Evolutionary conservation across 2,329 filamentous ascomycete species (phyloP).

Genomic region (Fusarium albosuccineum): DNA sequence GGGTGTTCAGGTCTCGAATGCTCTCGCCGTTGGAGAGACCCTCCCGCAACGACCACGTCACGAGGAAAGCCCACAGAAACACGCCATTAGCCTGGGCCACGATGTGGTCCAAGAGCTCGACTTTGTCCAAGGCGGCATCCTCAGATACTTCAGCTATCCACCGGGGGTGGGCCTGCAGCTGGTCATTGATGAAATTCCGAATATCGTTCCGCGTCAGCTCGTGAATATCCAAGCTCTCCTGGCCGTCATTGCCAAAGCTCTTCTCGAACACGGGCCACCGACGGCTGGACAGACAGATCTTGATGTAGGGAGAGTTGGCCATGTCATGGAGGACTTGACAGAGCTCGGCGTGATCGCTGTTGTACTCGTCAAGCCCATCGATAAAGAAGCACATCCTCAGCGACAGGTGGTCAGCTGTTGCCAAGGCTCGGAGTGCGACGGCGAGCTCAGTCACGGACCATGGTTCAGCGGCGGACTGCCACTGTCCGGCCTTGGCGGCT

Average conservation of each 20-base stretch:
- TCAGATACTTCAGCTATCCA: not conserved
- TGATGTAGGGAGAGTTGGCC: not conserved
- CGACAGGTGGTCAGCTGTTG: not conserved
- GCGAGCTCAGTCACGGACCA: not conserved
- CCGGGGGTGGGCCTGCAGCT: not conserved
- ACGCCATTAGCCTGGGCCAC: not conserved
- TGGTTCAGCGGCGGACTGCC: not conserved
- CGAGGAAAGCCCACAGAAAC: constrained; percentile 2
- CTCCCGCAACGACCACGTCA: not conserved
- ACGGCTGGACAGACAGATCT: not conserved
- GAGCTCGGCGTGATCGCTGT: not conserved
- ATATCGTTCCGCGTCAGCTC: not conserved
- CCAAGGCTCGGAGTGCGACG: not conserved
- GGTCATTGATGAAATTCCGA: not conserved
- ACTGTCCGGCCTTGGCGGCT: not conserved
- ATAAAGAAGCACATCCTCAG: constrained; percentile 11
- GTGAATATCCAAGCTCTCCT: not conserved
- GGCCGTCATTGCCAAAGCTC: not conserved
- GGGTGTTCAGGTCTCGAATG: not conserved
- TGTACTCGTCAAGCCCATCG: constrained; percentile 4
- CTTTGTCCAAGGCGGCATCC: not conserved
- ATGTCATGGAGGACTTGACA: not conserved
- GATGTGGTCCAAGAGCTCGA: not conserved
- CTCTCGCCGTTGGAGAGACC: not conserved
- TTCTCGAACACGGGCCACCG: not conserved